Conservation (phyloP, 2,329 filamentous ascomycete species). For the Trichophyton equinum region DNA sequence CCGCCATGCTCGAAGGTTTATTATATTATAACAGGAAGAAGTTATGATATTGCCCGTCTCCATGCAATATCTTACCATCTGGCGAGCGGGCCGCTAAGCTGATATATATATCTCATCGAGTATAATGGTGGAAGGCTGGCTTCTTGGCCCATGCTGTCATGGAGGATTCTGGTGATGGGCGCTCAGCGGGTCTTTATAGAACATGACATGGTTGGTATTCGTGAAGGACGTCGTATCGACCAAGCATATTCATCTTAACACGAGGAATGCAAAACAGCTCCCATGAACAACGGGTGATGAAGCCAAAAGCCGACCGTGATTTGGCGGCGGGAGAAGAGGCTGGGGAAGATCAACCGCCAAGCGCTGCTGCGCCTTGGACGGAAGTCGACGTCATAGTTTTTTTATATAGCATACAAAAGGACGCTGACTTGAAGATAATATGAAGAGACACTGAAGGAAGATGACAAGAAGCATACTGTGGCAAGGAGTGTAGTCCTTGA, state of each 20-base stretch:
- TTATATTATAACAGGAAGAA: background rate
- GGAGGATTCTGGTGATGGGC: background rate
- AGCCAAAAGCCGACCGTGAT: background rate
- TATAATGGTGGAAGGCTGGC: background rate
- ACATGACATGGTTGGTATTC: background rate
- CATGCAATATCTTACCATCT: background rate
- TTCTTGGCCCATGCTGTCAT: background rate
- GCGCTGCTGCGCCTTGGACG: background rate
- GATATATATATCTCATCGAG: background rate
- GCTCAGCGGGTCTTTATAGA: background rate
- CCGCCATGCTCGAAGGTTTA: background rate
- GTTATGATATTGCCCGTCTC: background rate
- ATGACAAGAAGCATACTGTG: too few relatives aligned
- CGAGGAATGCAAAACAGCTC: background rate
- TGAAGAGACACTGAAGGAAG: too few relatives aligned
- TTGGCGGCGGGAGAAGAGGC: background rate
- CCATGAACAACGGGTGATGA: background rate
- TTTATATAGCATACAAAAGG: too few relatives aligned
- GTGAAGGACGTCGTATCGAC: background rate
- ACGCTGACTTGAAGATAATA: too few relatives aligned
- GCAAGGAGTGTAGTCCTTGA: background rate
- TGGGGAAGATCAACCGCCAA: background rate
- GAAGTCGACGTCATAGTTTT: background rate
- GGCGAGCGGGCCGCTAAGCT: background rate
- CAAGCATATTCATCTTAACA: background rate